These are phyloP conservation scores for Stagonosporopsis chrysanthemi DNA, from an alignment of 2,329 filamentous ascomycete species.

Conservation along the genomic window DNA sequence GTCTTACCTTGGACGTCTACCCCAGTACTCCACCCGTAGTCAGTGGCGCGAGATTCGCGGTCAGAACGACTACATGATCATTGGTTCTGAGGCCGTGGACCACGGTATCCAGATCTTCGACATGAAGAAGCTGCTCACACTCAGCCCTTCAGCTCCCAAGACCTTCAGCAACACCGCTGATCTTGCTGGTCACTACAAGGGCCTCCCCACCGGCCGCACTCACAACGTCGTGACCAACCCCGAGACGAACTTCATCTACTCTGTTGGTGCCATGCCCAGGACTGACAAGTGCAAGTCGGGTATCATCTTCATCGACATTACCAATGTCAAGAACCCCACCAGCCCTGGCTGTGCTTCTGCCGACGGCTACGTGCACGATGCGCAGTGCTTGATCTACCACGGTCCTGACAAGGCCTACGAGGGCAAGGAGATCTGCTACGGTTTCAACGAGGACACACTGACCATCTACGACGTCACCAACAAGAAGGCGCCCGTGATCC, in stretches of 20 bases:
- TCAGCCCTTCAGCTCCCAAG: conserved; percentile 46
- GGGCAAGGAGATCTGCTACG: conserved; percentile 64
- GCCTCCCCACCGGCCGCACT: conserved; percentile 46
- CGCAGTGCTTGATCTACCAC: conserved; percentile 65
- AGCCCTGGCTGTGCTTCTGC: conserved; percentile 62
- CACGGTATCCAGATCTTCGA: conserved; percentile 71
- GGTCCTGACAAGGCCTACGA: conserved; percentile 60
- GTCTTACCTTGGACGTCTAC: conserved; percentile 62
- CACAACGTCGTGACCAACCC: conserved; percentile 52
- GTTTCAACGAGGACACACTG: conserved; percentile 63
- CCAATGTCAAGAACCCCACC: conserved; percentile 61
- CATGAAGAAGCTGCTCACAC: conserved; percentile 57
- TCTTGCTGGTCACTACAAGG: conserved; percentile 45
- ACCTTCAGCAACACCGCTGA: conserved; percentile 46
- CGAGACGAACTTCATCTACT: conserved; percentile 48
- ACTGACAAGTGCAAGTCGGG: conserved; percentile 58
- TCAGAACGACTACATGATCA: conserved; percentile 55
- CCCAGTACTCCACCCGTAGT: conserved; percentile 55
- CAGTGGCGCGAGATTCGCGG: conserved; percentile 63
- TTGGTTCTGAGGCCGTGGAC: conserved; percentile 50
- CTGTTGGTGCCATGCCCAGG: conserved; percentile 47
- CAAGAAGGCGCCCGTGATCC: conserved; percentile 56
- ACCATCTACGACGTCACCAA: conserved; percentile 63
- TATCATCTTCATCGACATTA: conserved; percentile 66
- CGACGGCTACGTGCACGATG: conserved; percentile 69